Evolutionary conservation across 1,284 basidiomycete species (phyloP), one percentile per base, ranked within the genome.

Genomic region (Rhizoctonia solani): DNA sequence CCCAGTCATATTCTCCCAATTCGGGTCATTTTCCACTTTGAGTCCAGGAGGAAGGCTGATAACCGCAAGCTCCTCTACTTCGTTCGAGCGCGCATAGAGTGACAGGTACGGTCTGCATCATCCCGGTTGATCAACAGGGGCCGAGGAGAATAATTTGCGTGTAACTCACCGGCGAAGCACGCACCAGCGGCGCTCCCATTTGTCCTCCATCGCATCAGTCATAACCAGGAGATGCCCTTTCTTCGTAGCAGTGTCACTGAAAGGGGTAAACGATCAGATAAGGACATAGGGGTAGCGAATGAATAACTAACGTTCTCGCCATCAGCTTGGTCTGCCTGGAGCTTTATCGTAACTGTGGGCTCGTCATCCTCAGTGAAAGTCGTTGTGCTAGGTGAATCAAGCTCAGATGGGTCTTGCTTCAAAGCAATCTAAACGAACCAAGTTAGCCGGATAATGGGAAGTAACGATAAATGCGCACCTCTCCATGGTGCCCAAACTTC

Each of bases 131-230:
- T n/a, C n/a, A n/a, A n/a, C n/a, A n/a, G n/a, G n/a, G n/a, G n/a
- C n/a, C n/a, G n/a, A n/a, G n/a, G 37, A 49, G 11, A 23, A 19
- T n/a, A 34, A 9, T 13, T 32, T 13, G 4, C 16, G 19, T 9
- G 6, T 25, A 37, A 72, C 80, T 71, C 73, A 92, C 93, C 94
- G 85, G 75, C 87, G 85, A n/a, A 98, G 81, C 13, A 94, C 90
- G 75, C 96, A 95, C 86, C 90, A 93, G 49, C 88, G 81, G 74
- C 85, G 86, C 71, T 87, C 85, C 95, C 96, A 98, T 19, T 80
- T 75, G 74, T 94, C 87, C 70, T 86, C 85, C 34, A 83, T 85
- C 5, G 93, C 90, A 75, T 97, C 88, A 27, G 83, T 83, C 69
- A 98, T 82, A 69, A 95, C 84, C 76, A 87, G 79, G 55, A 98